A percentile compares a stretch with the other conserved stretches of the same genome.
phyloP scores from a whole-genome alignment of 805 yeast genomes.

The Candida broadrunensis region DNA sequence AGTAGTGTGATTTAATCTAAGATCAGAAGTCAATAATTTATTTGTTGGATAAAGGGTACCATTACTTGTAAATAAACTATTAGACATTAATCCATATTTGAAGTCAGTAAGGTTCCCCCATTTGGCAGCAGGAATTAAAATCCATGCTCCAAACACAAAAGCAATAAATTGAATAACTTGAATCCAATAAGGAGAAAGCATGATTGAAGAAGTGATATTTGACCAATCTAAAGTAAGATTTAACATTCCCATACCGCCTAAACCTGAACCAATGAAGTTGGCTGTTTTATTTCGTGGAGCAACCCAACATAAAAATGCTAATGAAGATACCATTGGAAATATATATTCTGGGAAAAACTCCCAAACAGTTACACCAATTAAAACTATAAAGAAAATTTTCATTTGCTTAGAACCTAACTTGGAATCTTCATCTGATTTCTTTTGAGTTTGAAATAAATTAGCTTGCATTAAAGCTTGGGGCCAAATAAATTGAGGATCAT shows the following conservation, averaged over 20 bases:
- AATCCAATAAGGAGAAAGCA: conserved; percentile 49
- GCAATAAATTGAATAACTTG: conserved; percentile 43
- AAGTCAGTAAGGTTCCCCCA: conserved; percentile 30
- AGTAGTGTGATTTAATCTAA: conserved; percentile 39
- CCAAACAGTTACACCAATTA: conserved; percentile 36
- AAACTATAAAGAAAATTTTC: conserved; percentile 31
- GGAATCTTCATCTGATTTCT: conserved; percentile 11
- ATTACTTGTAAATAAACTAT: conserved; percentile 27
- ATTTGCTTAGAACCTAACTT: conserved; percentile 20
- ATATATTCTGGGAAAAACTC: conserved; percentile 44
- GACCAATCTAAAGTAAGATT: conserved; percentile 48
- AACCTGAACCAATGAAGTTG: conserved; percentile 45
- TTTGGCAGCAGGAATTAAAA: conserved; percentile 41
- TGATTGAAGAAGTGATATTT: conserved; percentile 44
- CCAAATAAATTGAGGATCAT: conserved; percentile 47
- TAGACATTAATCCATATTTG: conserved; percentile 44
- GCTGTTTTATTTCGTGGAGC: conserved; percentile 36
- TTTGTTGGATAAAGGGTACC: conserved; percentile 40
- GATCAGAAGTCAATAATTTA: conserved; percentile 33
- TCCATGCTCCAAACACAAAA: conserved; percentile 44
- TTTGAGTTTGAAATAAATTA: conserved; percentile 31
- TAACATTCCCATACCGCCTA: conserved; percentile 47
- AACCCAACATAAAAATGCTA: conserved; percentile 44
- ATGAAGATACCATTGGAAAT: conserved; percentile 44
- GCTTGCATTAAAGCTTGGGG: conserved; percentile 48